phyloP scores from a whole-genome alignment of 225 moss, liverwort and hornwort species.

The Pleurozium schreberi region DNA sequence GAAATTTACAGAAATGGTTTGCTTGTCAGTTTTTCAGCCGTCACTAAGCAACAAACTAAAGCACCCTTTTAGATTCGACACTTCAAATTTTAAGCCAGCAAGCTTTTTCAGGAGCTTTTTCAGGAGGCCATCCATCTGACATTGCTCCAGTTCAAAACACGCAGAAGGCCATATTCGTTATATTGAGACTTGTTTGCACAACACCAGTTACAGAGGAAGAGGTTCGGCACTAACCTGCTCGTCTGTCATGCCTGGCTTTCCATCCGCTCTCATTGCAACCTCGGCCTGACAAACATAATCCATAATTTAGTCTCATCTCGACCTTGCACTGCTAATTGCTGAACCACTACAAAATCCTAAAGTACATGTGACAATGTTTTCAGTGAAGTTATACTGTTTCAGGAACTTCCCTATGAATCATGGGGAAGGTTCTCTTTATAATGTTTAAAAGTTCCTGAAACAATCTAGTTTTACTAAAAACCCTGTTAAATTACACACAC shows the following conservation, averaged over 20 bases:
- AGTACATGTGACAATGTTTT: not conserved
- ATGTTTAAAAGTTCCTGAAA: not conserved
- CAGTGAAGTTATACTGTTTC: not conserved
- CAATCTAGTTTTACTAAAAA: not conserved
- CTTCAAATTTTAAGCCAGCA: not conserved
- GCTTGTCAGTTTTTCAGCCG: not conserved
- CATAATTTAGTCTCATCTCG: not conserved
- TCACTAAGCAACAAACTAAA: not conserved
- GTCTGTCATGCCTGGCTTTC: constrained; percentile 67
- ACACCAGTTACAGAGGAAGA: not conserved
- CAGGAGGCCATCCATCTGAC: not conserved
- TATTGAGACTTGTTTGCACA: no score
- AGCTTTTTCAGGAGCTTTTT: not conserved
- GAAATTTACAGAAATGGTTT: not conserved
- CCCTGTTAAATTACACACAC: not conserved
- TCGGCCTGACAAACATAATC: constrained; percentile 46
- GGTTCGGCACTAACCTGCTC: constrained; percentile 15
- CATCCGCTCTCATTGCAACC: constrained; percentile 53
- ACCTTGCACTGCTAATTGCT: not conserved
- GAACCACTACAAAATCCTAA: not conserved
- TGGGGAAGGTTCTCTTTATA: not conserved
- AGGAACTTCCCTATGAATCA: not conserved
- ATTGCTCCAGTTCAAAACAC: not conserved
- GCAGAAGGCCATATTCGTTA: no score
- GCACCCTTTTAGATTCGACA: no score